A percentile compares a stretch with the other conserved stretches of the same genome.
Conservation (phyloP, 1,139 yeast genomes). For the Taphrina betulina region DNA sequence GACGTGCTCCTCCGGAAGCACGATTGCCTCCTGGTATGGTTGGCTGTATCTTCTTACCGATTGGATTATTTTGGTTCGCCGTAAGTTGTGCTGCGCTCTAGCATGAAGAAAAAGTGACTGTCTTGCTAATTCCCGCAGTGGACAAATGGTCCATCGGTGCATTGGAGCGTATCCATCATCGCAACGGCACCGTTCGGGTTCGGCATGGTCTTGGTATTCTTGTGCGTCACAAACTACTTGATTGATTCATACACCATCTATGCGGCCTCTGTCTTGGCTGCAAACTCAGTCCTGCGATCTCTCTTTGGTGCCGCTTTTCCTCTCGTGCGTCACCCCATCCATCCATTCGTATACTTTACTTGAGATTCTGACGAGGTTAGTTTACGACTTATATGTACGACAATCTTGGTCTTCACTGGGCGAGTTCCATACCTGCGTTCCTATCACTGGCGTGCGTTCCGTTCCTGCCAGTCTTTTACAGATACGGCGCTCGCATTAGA, state of each 20-base stretch:
- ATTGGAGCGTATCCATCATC: slow-evolving; percentile 77
- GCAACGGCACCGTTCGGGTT: slow-evolving; percentile 78
- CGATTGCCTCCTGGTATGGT: slow-evolving; percentile 72
- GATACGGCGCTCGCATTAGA: slow-evolving; percentile 10
- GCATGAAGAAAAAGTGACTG: too few species aligned
- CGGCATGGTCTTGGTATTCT: slow-evolving; percentile 49
- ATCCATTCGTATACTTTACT: too few species aligned
- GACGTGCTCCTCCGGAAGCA: slow-evolving; percentile 65
- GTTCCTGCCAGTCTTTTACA: slow-evolving; percentile 55
- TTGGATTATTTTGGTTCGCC: slow-evolving; percentile 77
- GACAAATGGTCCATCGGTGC: slow-evolving; percentile 60
- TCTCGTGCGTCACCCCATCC: too few species aligned
- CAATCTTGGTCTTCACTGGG: slow-evolving; percentile 59
- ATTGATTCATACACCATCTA: slow-evolving; percentile 65
- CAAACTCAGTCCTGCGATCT: slow-evolving; percentile 56
- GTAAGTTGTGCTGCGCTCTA: too few species aligned
- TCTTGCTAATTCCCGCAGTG: too few species aligned
- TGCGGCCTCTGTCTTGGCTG: slow-evolving; percentile 85
- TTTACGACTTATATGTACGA: slow-evolving; percentile 46
- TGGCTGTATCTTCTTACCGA: slow-evolving; percentile 66
- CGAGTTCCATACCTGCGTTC: slow-evolving; percentile 54
- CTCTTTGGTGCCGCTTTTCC: slow-evolving; percentile 51
- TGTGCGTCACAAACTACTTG: slow-evolving; percentile 55
- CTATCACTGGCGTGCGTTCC: slow-evolving; percentile 53
- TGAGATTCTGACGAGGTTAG: too few species aligned